These are phyloP conservation scores for Tolypocladium pustulatum DNA, from an alignment of 2,329 filamentous ascomycete genomes.

Conservation along the genomic window DNA sequence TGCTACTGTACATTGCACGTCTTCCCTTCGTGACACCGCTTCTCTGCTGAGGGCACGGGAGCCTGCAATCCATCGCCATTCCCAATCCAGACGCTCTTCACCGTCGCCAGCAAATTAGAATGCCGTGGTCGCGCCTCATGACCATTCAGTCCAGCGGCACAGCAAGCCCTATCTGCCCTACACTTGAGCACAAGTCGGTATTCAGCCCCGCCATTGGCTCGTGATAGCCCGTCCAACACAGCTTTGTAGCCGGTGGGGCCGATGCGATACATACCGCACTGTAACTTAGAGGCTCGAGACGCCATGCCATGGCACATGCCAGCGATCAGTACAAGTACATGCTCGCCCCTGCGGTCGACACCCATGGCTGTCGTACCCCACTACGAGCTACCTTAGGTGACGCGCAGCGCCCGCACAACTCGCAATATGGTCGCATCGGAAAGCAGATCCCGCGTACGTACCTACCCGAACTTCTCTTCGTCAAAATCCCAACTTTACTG, in stretches of 20 bases:
- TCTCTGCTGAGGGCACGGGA: not conserved
- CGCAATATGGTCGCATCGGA: not conserved
- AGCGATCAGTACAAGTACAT: not conserved
- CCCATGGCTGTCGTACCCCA: not conserved
- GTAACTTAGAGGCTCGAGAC: not conserved
- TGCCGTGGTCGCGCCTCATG: not conserved
- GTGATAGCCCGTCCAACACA: not conserved
- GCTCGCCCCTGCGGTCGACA: not conserved
- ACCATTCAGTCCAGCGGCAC: not conserved
- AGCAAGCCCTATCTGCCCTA: constrained; percentile 10
- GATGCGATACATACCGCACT: not conserved
- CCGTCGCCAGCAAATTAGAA: not conserved
- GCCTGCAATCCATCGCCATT: not conserved
- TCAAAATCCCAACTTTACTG: not conserved
- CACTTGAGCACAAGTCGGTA: constrained; percentile 12
- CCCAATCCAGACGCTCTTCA: not conserved
- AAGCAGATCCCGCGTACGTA: not conserved
- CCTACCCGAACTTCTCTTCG: not conserved
- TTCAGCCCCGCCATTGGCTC: constrained; percentile 16
- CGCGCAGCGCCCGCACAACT: constrained; percentile 8
- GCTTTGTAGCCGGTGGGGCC: not conserved
- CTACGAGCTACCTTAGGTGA: constrained; percentile 2
- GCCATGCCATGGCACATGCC: not conserved
- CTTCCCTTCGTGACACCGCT: not conserved
- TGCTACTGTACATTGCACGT: not conserved